Base-by-base conservation (phyloP, 2,329 filamentous ascomycete genomes). In the Fusarium palustre region DNA sequence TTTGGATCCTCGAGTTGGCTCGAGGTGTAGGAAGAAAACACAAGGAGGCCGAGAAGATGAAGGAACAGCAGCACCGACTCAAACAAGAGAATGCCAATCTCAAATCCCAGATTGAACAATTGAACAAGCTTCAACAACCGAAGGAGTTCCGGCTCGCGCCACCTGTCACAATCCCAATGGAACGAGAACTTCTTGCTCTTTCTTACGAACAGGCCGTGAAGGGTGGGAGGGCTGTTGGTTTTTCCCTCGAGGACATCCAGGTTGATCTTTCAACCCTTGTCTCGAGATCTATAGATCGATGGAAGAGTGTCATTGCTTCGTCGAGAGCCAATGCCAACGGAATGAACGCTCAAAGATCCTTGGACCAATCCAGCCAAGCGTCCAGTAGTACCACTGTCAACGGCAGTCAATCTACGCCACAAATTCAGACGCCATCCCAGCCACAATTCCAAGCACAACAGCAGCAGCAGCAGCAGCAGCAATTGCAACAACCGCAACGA, bases 1-100 rank as follows among this genome's bases (percentile, higher is more conserved):
- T 90, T 9, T 91, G 88, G 88, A 79, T 84, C 7, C 75, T 91
- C 36, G 88, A 90, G 74, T 79, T 91, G 39, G 88, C 88, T 0
- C 82, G 88, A n/a, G 82, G 84, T 31, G 81, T 90, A 3, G 86
- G 87, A 8, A 79, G 84, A 58, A 87, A 85, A 68, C 83, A 88
- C 63, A 87, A 87, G 56, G 85, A 88, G 58, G 78, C 84, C 6
- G 83, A 86, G 43, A 83, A 81, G 52, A 78, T 88, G 64, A 84
- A 84, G 62, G 81, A 86, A 34, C 71, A 81, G 13, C 85, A 87
- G 58, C 81, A 84, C 60, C 77, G 79, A 13, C 78, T 87, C 45
- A 82, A 82, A 64, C 88, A 90, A 73, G 87, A 90, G 71, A 85
- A 84, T 39, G 76, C 82, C 20, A 86, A 86, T 68, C 79, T 90